These are phyloP conservation scores for Tetrahymena malaccensis DNA, from an alignment of 73 alveolate genomes.

Conservation along the genomic window DNA sequence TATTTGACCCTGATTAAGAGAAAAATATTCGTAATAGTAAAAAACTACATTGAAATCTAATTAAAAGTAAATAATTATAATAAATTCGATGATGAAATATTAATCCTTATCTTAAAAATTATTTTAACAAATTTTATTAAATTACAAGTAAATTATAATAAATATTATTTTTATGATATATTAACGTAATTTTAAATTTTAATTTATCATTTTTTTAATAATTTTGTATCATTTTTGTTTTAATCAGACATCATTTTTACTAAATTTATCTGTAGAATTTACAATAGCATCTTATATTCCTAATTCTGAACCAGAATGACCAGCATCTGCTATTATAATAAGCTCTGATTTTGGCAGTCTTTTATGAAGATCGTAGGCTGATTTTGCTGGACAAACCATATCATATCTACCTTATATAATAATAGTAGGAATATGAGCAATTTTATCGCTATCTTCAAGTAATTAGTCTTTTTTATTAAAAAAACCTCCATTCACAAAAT, in stretches of 20 bases:
- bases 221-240: not conserved
- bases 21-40: not conserved
- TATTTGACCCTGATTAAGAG: not conserved
- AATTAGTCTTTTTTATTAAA: slow-evolving; percentile 9
- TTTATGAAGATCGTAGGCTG: slow-evolving; percentile 18
- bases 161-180: too few relatives aligned
- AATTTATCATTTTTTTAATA: too few relatives aligned
- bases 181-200: too few relatives aligned
- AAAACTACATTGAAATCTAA: not conserved
- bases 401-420: slow-evolving; percentile 30
- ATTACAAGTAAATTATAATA: too few relatives aligned
- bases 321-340: slow-evolving; percentile 3
- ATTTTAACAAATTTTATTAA: too few relatives aligned
- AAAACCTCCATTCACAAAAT: slow-evolving; percentile 21
- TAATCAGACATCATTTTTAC: not conserved
- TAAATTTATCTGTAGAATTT: slow-evolving; percentile 2
- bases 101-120: too few relatives aligned
- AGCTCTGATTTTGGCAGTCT: not conserved
- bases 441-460: slow-evolving; percentile 1
- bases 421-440: slow-evolving; percentile 10
- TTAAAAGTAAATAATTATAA: too few relatives aligned
- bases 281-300: slow-evolving; percentile 3
- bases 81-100: too few relatives aligned
- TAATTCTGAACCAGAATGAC: slow-evolving; percentile 5
- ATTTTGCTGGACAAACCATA: slow-evolving; percentile 4